Evolutionary conservation across 148 eudicot species (phyloP), one percentile per base, ranked within the genome.

Genomic region (Fagopyrum homotropicum): DNA sequence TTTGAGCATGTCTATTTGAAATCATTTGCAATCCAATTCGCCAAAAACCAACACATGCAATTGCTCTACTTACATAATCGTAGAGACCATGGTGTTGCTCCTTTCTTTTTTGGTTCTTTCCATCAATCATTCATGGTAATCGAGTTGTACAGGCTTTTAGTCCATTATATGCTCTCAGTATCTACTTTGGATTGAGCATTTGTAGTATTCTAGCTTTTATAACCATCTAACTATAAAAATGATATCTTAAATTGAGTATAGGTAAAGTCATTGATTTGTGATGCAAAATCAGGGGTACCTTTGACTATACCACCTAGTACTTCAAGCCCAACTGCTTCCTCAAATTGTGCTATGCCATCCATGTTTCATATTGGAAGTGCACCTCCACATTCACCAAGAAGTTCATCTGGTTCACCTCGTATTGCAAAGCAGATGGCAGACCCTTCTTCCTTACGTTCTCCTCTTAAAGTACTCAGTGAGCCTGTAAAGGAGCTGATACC

Each of bases 281-380:
- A 89, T 83, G 99, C 91, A 4, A 96, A 90, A 78, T 85, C 88
- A 35, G 96, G 97, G 52, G 88, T 84, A 79, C 84, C 91, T 5
- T 79, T 92, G 60, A 88, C 84, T 81, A 88, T 84, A 5, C 70
- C 90, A 47, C 98, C 92, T 69, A 81, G 84, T 75, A 78, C 85
- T 77, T 87, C 96, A 52, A 87, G 86, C 81, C 78, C 94, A 81
- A 92, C 89, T 69, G 89, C 91, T 77, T 82, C 92, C 76, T 75
- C 94, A 46, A 84, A 79, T 77, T 91, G 84, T 86, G 75, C 98
- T 14, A 80, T 90, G 76, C 99, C 99, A 46, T 96, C 99, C 74
- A 89, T 96, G 95, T 92, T 93, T 85, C 91, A 97, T 49, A 97
- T 98, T 72, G 98, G 99, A 72, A 96, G 97, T 82, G 89, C 99